phyloP scores from a whole-genome alignment of 139 green algal species.

The Pleodorina starrii region DNA sequence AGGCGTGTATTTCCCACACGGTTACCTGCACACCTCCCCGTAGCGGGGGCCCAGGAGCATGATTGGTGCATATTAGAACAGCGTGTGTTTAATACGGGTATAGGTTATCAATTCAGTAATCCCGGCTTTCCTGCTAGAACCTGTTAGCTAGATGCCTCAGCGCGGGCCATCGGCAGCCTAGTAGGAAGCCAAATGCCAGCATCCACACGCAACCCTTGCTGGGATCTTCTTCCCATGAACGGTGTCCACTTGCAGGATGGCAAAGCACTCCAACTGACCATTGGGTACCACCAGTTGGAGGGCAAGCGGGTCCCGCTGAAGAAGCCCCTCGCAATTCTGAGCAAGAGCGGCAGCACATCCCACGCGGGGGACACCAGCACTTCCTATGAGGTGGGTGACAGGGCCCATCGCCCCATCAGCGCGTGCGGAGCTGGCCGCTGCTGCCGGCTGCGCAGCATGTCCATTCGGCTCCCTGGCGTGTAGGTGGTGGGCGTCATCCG shows the following conservation, averaged over 20 bases:
- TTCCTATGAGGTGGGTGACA: background rate
- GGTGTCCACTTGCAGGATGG: slow-evolving; percentile 54
- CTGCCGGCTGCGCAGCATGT: background rate
- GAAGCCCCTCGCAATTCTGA: slow-evolving; percentile 86
- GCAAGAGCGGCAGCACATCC: slow-evolving; percentile 48
- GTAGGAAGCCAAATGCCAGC: background rate
- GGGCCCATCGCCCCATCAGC: too few relatives aligned
- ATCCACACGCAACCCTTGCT: background rate
- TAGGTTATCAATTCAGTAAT: background rate
- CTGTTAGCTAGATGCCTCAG: background rate
- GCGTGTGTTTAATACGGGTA: background rate
- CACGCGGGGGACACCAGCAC: background rate
- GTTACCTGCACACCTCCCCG: background rate
- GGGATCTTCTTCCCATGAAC: background rate
- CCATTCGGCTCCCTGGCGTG: background rate
- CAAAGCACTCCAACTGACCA: slow-evolving; percentile 73
- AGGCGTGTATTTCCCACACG: background rate
- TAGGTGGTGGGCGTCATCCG: slow-evolving; percentile 84
- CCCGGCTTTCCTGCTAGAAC: too few relatives aligned
- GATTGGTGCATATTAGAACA: background rate
- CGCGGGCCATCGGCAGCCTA: background rate
- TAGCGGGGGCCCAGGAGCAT: background rate
- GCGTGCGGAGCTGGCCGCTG: too few relatives aligned
- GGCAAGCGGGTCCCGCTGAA: slow-evolving; percentile 84
- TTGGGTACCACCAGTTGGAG: slow-evolving; percentile 90